phyloP scores from a whole-genome alignment of 768 basidiomycete species.

The Lepiota brunneoincarnata region DNA sequence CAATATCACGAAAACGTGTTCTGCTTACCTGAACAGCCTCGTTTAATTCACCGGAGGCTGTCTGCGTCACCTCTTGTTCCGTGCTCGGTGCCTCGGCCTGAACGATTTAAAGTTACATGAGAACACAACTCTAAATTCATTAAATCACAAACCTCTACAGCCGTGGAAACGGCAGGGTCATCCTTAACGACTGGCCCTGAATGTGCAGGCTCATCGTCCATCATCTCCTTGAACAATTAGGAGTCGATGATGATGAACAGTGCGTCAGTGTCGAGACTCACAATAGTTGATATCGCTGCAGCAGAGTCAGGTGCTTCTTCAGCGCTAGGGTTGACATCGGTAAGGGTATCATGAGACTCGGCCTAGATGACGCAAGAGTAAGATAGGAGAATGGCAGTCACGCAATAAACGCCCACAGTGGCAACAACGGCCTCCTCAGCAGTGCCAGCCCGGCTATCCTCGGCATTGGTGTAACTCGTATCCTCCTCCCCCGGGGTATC shows the following conservation, averaged over 20 bases:
- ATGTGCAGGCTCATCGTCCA: neutral
- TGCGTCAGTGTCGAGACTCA: neutral
- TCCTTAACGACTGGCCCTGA: neutral
- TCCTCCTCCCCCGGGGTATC: conserved; percentile 3
- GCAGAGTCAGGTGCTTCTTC: neutral
- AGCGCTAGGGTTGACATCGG: conserved; percentile 4
- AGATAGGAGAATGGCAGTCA: neutral
- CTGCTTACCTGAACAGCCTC: neutral
- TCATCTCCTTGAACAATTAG: neutral
- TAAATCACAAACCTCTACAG: neutral
- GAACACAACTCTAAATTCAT: neutral
- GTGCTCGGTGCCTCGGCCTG: conserved; percentile 2
- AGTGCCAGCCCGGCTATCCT: neutral
- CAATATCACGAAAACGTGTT: neutral
- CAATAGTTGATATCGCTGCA: neutral
- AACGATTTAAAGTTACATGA: neutral
- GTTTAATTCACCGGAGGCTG: neutral
- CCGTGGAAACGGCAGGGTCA: neutral
- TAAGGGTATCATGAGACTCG: neutral
- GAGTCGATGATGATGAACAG: neutral
- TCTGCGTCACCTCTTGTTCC: neutral
- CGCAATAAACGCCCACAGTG: neutral
- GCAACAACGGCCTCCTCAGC: neutral
- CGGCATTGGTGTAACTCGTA: neutral
- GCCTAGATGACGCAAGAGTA: conserved; percentile 2